Evolutionary conservation across 257 asterid genomes (phyloP), one percentile per base, ranked within the genome.

Genomic region (Ajuga chamaepitys): DNA sequence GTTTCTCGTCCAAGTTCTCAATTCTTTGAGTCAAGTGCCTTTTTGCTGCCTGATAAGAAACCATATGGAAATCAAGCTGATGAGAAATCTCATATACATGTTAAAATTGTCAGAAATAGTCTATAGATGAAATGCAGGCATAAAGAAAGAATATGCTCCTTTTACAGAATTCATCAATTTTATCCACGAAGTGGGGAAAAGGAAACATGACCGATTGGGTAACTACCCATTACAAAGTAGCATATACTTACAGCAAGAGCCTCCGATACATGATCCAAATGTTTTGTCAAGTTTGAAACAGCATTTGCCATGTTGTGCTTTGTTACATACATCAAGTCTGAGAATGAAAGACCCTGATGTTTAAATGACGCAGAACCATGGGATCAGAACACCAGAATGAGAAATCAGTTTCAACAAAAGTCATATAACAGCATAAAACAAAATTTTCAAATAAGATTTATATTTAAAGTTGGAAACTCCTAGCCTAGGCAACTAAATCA

Each of bases 301-400:
- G 98, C 96, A 81, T 68, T 78, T 62, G 89, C 85, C 97, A 89
- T 89, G 77, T 65, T 83, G 12, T 70, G 77, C 80, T 85, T 93
- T 28, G 97, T 87, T 34, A 93, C 97, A 70, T 89, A 93, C 97
- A 93, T 89, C 73, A 93, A 78, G 81, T 89, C 97, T 5, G 96
- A 87, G 77, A 89, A 87, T 71, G 88, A 81, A 70, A 89, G 79
- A 26, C 98, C 97, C 98, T 92, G 58, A 58, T 22, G 64, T 22
- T 66, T 34, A 20, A 72, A 46, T 74, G 54, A 56, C 48, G 24
- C 10, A 62, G 71, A 30, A 9, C 22, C 4, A 25, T 16, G 12
- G 56, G 54, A 42, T 48, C 47, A 22, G 16, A 14, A 40, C 20
- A 17, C 14, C 28, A 50, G 41, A 41, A 66, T 63, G 14, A 38